Percentiles rank a stretch among this genome's conserved stretches.
These are phyloP conservation scores for Amniculicola lignicola DNA, from an alignment of 495 filamentous ascomycete species.

Conservation along the genomic window DNA sequence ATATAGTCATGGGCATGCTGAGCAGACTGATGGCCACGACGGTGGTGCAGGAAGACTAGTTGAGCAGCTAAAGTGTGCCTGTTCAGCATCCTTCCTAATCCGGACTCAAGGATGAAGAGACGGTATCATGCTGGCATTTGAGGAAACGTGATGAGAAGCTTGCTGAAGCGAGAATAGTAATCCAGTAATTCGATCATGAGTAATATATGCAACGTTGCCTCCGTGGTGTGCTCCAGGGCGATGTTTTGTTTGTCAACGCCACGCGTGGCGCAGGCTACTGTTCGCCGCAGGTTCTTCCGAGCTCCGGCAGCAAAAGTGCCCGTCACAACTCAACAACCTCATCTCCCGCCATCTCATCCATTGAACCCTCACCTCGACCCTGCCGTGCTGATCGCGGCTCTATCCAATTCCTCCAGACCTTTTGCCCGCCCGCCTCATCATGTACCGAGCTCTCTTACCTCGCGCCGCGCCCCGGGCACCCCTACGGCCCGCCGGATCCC, in stretches of 20 bases:
- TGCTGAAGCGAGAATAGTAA: not conserved
- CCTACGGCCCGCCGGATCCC: slow-evolving; percentile 48
- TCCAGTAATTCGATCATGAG: not conserved
- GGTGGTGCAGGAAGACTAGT: slow-evolving; percentile 8
- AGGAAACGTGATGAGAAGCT: no score
- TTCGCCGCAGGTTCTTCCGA: slow-evolving; percentile 7
- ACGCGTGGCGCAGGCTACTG: not conserved
- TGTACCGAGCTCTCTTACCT: slow-evolving; percentile 73
- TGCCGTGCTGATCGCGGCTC: slow-evolving; percentile 32
- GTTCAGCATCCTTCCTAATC: no score
- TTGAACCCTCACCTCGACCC: slow-evolving; percentile 30
- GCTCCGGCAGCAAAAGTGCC: slow-evolving; percentile 19
- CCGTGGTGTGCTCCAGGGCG: no score
- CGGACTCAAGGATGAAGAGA: no score
- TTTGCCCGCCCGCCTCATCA: slow-evolving; percentile 43
- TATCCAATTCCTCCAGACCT: slow-evolving; percentile 27
- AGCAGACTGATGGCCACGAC: slow-evolving; percentile 30
- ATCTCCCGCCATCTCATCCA: slow-evolving; percentile 27
- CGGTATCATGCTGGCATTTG: no score
- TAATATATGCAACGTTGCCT: not conserved
- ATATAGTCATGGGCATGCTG: slow-evolving; percentile 52
- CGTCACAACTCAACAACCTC: slow-evolving; percentile 16
- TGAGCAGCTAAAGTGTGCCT: not conserved
- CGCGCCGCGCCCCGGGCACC: slow-evolving; percentile 64
- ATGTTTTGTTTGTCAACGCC: no score